These are phyloP conservation scores for Mortierella hygrophila DNA, from an alignment of 192 early-diverging fungal genomes.

Conservation along the genomic window DNA sequence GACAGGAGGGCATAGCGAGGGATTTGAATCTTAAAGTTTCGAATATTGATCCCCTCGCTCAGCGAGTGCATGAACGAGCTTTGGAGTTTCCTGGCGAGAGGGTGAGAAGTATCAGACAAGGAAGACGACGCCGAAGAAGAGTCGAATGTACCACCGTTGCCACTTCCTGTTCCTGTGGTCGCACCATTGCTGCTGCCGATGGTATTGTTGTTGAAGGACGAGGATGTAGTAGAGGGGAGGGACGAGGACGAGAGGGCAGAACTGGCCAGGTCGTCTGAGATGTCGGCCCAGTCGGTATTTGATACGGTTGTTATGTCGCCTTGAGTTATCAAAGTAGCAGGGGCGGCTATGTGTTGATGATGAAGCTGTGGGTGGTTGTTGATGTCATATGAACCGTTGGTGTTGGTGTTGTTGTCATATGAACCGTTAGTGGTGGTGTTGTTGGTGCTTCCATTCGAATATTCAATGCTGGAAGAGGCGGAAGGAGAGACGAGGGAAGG, in stretches of 20 bases:
- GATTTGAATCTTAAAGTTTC: conserved; percentile 69
- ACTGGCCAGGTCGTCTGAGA: conserved; percentile 26
- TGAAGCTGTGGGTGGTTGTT: conserved; percentile 49
- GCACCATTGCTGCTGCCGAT: conserved; percentile 11
- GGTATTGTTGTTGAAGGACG: conserved; percentile 13
- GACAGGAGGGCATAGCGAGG: conserved; percentile 62
- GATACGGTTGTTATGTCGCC: conserved; percentile 4
- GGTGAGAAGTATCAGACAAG: not conserved
- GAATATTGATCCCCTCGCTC: conserved; percentile 64
- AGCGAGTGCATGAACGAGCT: conserved; percentile 36
- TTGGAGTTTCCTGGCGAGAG: conserved; percentile 3
- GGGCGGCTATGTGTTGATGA: conserved; percentile 30
- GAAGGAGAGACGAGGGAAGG: not conserved
- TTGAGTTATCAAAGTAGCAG: no score
- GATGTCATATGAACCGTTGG: conserved; percentile 24
- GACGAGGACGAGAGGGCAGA: conserved; percentile 35
- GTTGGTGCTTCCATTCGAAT: not conserved
- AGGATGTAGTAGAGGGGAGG: conserved; percentile 30
- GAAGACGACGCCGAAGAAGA: not conserved
- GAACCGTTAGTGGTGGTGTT: no score
- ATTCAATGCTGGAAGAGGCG: not conserved
- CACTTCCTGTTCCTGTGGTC: not conserved
- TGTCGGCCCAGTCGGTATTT: conserved; percentile 37
- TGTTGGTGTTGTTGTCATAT: conserved; percentile 37
- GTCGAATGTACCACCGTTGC: not conserved